Base-by-base conservation (phyloP, 805 yeast species). In the Cephaloascus fragrans region DNA sequence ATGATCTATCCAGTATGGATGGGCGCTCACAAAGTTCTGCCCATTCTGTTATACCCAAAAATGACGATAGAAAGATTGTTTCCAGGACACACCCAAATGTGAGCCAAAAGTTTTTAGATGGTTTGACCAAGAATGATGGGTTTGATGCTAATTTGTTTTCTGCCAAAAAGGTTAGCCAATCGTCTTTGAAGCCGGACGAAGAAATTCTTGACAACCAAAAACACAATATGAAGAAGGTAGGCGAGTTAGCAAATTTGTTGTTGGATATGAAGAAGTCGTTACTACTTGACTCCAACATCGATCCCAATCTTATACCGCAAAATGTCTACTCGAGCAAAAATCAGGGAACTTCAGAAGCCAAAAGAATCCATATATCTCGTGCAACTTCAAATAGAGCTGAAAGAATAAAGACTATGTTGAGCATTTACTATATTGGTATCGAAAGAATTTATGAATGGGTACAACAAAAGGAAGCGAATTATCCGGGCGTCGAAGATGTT, bases 401-500 rank as follows among this genome's bases (percentile, higher is more conserved):
- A 37, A 63, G 64, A 40, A 77, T 74, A 15, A 67, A 68, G 40
- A 50, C 64, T 10, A 60, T 68, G 48, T 43, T 80, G 8, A 73
- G 70, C 20, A 57, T 69, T 41, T 76, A 73, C 49, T 79, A 75
- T 49, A 53, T 60, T 14, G 60, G 67, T 37, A 43, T 78, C 20
- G 75, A 71, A 44, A 56, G 69, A 41, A 58, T 61, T 19, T 59
- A 67, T 28, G 59, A 57, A 8, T 44, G 48, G 43, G 47, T 47
- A 14, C 55, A 46, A 3, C 52, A 50, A 14, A 41, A 44, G 15
- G 44, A 41, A 2, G 50, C 52, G 0, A 39, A 35, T 3, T 69
- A 71, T 44, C 69, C 66, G 2, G 75, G 73, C 2, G 71, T 82
- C 3, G 86, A 79, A 40, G 84, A 81, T 2, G 71, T 74, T 3